Evolutionary conservation across 768 basidiomycete genomes (phyloP), one percentile per base, ranked within the genome.

Genomic region (Lactarius hengduanensis): DNA sequence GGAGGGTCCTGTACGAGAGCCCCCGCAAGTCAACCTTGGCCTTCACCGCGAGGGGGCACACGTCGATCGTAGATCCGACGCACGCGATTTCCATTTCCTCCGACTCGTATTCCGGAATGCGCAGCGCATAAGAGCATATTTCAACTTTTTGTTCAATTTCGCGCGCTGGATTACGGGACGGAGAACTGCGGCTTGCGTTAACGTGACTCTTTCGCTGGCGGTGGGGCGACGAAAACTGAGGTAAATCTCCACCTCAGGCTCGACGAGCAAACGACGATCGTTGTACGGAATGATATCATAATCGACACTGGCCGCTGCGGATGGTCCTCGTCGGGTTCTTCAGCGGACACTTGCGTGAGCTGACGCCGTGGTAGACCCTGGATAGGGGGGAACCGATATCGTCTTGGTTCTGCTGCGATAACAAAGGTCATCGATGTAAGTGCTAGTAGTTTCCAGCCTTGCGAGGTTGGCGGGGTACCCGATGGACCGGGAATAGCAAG

Each of bases 331-430:
- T 38, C 38, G 7, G 65, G 66, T 22, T 67, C 62, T 43, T 20
- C 59, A 1, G 54, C 2, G 47, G 62, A 69, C 3, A 67, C 45
- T 10, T 61, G 62, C 5, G 36, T 28, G 28, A 28, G 28, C 26
- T 38, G 18, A 4, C 62, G 7, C 36, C 36, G 62, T 0, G 60
- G 60, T 5, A 68, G 38, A 15, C 54, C 62, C 3, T 34, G 41
- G 59, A 63, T 67, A 0, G 59, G 55, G 13, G 47, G 40, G 8
- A 58, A 59, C 8, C 9, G 56, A 13, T 20, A 26, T 30, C 1
- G 66, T 63, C 50, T 67, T 63, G 22, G 66, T 67, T 50, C 62
- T 41, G 26, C 45, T 63, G 61, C 45, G 45, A 50, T 61, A 67
- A 28, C 4, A 69, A 55, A 55, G 11, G 54, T 69, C 62, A 36